phyloP scores from a whole-genome alignment of 768 basidiomycete species.

The Sporobolomyces phaffii region DNA sequence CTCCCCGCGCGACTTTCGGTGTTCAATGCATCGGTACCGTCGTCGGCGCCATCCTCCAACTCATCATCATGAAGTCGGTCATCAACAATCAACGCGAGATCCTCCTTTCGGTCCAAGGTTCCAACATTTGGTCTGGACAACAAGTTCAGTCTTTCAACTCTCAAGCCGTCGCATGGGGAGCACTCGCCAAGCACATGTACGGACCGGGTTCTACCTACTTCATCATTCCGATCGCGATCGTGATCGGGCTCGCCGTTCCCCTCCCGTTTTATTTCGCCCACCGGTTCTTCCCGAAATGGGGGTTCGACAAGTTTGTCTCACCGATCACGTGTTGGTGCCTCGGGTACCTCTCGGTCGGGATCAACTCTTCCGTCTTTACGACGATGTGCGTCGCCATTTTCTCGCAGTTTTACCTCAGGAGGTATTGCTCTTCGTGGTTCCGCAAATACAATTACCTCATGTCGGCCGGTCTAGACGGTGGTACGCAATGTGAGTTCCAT shows the following conservation, averaged over 20 bases:
- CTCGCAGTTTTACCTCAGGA: conserved; percentile 56
- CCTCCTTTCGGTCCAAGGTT: conserved; percentile 57
- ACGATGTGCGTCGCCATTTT: conserved; percentile 55
- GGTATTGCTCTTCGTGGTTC: conserved; percentile 63
- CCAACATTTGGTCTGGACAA: conserved; percentile 56
- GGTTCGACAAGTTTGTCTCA: conserved; percentile 50
- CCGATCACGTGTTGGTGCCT: conserved; percentile 41
- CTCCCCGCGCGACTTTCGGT: conserved; percentile 60
- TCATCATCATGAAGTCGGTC: conserved; percentile 60
- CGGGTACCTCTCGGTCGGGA: conserved; percentile 55
- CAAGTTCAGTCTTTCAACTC: conserved; percentile 54
- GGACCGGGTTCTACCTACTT: conserved; percentile 53
- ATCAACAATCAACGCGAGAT: conserved; percentile 54
- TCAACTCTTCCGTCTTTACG: conserved; percentile 55
- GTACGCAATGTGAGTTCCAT: conserved; percentile 57
- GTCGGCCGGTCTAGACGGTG: conserved; percentile 63
- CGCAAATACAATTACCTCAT: conserved; percentile 49
- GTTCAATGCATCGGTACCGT: conserved; percentile 57
- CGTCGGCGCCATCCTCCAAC: conserved; percentile 47
- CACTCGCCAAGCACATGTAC: conserved; percentile 52
- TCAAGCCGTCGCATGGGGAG: conserved; percentile 57
- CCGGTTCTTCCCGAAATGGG: conserved; percentile 51
- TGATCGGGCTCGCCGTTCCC: conserved; percentile 54
- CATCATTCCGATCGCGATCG: conserved; percentile 53
- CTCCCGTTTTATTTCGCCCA: conserved; percentile 55